Percentiles rank a stretch among this genome's conserved stretches.
Conservation (phyloP, 495 filamentous ascomycete genomes). For the Podospora sp. region DNA sequence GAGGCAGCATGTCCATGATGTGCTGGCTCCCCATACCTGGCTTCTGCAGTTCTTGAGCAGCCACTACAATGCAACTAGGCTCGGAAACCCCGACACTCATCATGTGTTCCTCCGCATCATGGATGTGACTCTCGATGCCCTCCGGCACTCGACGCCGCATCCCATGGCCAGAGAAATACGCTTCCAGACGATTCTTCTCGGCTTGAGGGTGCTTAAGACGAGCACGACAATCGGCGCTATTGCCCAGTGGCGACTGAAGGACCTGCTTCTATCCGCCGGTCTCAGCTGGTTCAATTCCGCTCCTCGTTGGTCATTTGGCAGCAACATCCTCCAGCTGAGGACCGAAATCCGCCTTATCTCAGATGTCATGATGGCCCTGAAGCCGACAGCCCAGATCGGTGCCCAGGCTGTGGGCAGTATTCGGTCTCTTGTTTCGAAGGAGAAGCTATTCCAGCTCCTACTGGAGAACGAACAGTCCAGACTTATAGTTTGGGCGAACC, state of each 20-base stretch:
- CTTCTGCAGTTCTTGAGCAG: slow-evolving; percentile 88
- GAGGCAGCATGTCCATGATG: slow-evolving; percentile 74
- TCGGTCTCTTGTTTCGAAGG: slow-evolving; percentile 72
- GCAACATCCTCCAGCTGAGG: slow-evolving; percentile 89
- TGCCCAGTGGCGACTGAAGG: slow-evolving; percentile 78
- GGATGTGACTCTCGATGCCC: slow-evolving; percentile 68
- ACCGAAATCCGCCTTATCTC: slow-evolving; percentile 81
- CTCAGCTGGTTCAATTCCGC: slow-evolving; percentile 84
- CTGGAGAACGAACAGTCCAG: slow-evolving; percentile 84
- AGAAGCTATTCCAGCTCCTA: slow-evolving; percentile 74
- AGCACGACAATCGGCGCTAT: slow-evolving; percentile 62
- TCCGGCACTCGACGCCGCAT: slow-evolving; percentile 71
- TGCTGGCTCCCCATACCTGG: slow-evolving; percentile 81
- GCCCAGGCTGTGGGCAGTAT: slow-evolving; percentile 54
- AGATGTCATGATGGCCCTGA: slow-evolving; percentile 71
- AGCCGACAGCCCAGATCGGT: slow-evolving; percentile 57
- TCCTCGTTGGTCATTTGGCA: slow-evolving; percentile 93
- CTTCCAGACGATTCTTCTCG: slow-evolving; percentile 83
- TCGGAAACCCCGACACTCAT: slow-evolving; percentile 78
- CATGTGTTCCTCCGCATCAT: slow-evolving; percentile 79
- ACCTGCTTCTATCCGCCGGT: slow-evolving; percentile 80
- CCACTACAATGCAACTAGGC: slow-evolving; percentile 87
- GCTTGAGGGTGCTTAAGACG: slow-evolving; percentile 71
- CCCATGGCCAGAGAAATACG: slow-evolving; percentile 88
- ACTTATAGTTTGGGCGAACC: slow-evolving; percentile 86